Base-by-base conservation (phyloP, 164 flowering plant genomes). In the Houttuynia cordata region DNA sequence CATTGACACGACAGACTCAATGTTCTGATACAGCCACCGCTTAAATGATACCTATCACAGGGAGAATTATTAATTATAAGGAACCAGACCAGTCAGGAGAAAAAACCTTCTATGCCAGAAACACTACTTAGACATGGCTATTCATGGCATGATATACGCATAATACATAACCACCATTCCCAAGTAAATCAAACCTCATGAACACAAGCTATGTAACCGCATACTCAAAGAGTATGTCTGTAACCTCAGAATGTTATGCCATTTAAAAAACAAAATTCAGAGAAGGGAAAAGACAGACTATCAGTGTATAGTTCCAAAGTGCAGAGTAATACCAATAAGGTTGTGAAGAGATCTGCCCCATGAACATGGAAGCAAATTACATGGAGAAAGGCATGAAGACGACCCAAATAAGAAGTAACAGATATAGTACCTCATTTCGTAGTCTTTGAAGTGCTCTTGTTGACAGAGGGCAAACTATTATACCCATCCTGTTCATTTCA, bases 401-500 rank as follows among this genome's bases (percentile, higher is more conserved):
- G 47, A 10, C 49, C 10, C 17, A 42, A 42, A 8, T 14, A 42
- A 42, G n/a, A n/a, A n/a, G n/a, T n/a, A n/a, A n/a, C n/a, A n/a
- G n/a, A n/a, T n/a, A n/a, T n/a, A n/a, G 41, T 74, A 88, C 99
- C 99, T 93, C 92, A 73, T 93, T 93, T 10, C 99, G 85, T 61
- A 90, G 69, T 77, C 62, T 86, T 74, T 93, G 99, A 60, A 93
- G 88, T 52, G 78, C 81, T 73, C 97, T 77, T 40, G 94, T 90
- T 30, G 97, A 87, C 74, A 93, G 69, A 42, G 81, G 67, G 73
- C 99, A 90, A 63, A 88, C 70, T 66, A 39, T 64, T 68, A 81
- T 69, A 59, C 78, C 82, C 60, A 79, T 63, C 67, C 71, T 65
- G 73, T 73, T 77, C 74, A 85, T 76, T 72, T 86, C 88, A 72